A percentile compares a stretch with the other conserved stretches of the same genome.
Evolutionary conservation across 2,329 filamentous ascomycete species (phyloP).

Genomic region (Colletotrichum sp.): DNA sequence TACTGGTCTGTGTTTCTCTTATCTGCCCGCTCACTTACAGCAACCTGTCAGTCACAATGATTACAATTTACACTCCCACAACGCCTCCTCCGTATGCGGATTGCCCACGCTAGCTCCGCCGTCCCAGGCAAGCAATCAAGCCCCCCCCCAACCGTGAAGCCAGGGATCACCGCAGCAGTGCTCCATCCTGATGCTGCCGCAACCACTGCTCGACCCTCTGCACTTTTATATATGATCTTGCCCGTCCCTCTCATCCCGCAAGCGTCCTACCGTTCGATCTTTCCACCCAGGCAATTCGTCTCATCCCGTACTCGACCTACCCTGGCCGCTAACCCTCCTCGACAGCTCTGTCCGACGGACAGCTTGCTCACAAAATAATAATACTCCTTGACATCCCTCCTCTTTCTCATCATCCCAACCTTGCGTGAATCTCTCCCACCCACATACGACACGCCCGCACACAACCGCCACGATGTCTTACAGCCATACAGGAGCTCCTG

Average conservation of each 20-base stretch:
- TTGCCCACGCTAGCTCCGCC: conserved; percentile 17
- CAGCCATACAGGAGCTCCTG: conserved; percentile 61
- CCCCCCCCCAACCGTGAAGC: background rate
- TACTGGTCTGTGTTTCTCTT: conserved; percentile 18
- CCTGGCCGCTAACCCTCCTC: conserved; percentile 6
- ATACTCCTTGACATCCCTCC: background rate
- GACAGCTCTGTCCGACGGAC: conserved; percentile 14
- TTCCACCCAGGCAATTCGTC: conserved; percentile 9
- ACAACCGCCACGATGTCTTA: conserved; percentile 57
- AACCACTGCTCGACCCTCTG: background rate
- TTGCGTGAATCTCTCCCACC: conserved; percentile 13
- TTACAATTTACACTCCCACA: conserved; percentile 15
- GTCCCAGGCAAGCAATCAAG: background rate
- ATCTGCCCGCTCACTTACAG: conserved; percentile 16
- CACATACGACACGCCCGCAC: conserved; percentile 3
- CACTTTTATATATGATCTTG: conserved; percentile 16
- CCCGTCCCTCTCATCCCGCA: background rate
- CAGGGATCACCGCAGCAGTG: conserved; percentile 20
- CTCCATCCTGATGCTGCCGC: conserved; percentile 7
- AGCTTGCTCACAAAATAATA: conserved; percentile 10
- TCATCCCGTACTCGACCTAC: conserved; percentile 17
- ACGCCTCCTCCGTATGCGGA: conserved; percentile 21
- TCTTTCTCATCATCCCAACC: background rate
- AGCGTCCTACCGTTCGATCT: background rate
- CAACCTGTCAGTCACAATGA: conserved; percentile 13